Conservation (phyloP, 768 basidiomycete genomes). For the Pulveroboletus frians region DNA sequence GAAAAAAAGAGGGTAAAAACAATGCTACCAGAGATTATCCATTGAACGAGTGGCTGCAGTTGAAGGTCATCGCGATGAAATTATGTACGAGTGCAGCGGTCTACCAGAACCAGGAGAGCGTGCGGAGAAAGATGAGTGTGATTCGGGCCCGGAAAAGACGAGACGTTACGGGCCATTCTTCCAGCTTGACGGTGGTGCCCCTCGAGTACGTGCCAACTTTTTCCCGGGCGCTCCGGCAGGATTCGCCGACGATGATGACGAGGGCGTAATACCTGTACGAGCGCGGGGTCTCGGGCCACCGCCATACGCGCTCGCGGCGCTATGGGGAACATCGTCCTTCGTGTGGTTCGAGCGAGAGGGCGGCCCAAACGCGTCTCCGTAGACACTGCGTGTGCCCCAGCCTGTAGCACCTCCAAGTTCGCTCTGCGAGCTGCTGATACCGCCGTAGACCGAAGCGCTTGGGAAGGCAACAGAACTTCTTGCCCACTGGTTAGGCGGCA, state of each 20-base stretch:
- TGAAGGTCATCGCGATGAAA: not conserved
- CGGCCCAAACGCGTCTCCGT: constrained; percentile 61
- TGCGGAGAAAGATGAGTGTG: too few relatives aligned
- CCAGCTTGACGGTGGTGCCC: constrained; percentile 64
- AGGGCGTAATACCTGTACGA: constrained; percentile 25
- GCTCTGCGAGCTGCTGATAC: constrained; percentile 49
- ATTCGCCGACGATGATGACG: constrained; percentile 16
- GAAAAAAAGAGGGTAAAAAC: constrained; percentile 2
- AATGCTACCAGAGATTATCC: constrained; percentile 7
- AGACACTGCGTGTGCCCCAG: constrained; percentile 60
- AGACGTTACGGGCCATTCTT: constrained; percentile 30
- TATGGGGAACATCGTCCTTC: constrained; percentile 3
- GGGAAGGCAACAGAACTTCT: constrained; percentile 50
- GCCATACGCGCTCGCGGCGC: constrained; percentile 19
- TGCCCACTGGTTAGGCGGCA: constrained; percentile 37
- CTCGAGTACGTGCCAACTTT: constrained; percentile 23
- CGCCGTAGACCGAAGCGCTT: constrained; percentile 53
- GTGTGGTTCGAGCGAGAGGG: constrained; percentile 13
- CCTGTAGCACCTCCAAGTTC: constrained; percentile 53
- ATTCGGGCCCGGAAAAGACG: not conserved
- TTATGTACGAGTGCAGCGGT: not conserved
- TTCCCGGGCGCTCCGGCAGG: constrained; percentile 14
- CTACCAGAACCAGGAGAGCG: not conserved
- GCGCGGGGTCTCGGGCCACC: constrained; percentile 30
- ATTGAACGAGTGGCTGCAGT: constrained; percentile 9